These are phyloP conservation scores for Cornus florida DNA, from an alignment of 148 eudicot genomes.

Conservation along the genomic window DNA sequence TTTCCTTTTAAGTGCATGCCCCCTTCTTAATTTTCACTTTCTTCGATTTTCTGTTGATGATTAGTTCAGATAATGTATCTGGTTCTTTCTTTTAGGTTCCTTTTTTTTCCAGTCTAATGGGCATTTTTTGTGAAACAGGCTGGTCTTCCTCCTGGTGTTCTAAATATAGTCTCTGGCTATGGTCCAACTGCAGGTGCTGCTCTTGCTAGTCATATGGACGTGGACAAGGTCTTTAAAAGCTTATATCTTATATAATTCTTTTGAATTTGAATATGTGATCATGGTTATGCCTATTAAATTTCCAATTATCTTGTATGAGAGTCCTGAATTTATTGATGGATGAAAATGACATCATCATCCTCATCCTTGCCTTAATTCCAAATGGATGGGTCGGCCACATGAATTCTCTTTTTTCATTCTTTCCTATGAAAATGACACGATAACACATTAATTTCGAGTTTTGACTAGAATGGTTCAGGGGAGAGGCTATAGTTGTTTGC, in stretches of 20 bases:
- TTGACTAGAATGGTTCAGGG: background rate
- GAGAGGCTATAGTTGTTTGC: background rate
- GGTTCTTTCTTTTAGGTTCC: background rate
- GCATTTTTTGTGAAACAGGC: slow-evolving; percentile 24
- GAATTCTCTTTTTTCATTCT: no score
- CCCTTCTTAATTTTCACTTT: background rate
- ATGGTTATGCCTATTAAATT: background rate
- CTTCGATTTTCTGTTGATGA: background rate
- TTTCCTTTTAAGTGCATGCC: background rate
- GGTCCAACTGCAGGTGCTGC: slow-evolving; percentile 39
- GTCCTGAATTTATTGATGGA: background rate
- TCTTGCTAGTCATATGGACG: slow-evolving; percentile 36
- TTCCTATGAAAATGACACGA: background rate
- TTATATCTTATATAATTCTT: background rate
- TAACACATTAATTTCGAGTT: background rate
- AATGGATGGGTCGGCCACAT: no score
- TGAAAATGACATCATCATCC: background rate
- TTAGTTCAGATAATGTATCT: background rate
- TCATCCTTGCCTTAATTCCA: no score
- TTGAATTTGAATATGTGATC: background rate
- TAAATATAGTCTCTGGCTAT: slow-evolving; percentile 34
- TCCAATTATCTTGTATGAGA: background rate
- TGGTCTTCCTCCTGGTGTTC: slow-evolving; percentile 35
- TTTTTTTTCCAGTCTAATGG: background rate
- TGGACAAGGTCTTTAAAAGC: slow-evolving; percentile 24